A percentile compares a stretch with the other conserved stretches of the same genome.
These are phyloP conservation scores for Macrolepiota albuminosa DNA, from an alignment of 768 basidiomycete genomes.

Conservation along the genomic window DNA sequence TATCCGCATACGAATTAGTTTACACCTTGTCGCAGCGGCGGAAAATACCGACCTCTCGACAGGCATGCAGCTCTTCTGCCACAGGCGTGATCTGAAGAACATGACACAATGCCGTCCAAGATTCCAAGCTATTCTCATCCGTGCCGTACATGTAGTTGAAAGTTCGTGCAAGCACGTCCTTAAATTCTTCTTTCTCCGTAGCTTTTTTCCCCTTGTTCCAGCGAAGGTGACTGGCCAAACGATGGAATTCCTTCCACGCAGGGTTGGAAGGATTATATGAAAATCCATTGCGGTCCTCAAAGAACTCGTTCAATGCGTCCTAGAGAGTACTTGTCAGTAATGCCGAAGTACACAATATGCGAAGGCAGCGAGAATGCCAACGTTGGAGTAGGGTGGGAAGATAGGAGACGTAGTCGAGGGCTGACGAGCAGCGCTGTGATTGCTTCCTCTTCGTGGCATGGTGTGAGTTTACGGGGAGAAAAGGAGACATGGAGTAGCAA, in stretches of 20 bases:
- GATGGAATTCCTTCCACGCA: slow-evolving; percentile 22
- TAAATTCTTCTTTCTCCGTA: slow-evolving; percentile 18
- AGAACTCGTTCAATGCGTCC: slow-evolving; percentile 13
- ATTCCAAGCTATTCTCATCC: slow-evolving; percentile 22
- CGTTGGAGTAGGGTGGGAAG: not conserved
- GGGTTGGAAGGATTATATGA: slow-evolving; percentile 15
- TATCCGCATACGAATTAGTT: slow-evolving; percentile 5
- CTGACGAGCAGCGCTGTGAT: not conserved
- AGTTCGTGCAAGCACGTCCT: slow-evolving; percentile 24
- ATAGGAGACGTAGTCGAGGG: not conserved
- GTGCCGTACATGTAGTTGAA: slow-evolving; percentile 32
- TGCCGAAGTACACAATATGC: not conserved
- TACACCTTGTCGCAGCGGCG: not conserved
- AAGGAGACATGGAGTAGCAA: not conserved
- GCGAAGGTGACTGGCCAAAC: slow-evolving; percentile 14
- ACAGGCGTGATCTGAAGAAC: slow-evolving; percentile 21
- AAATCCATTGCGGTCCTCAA: slow-evolving; percentile 17
- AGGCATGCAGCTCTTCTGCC: slow-evolving; percentile 21
- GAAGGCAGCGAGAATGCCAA: not conserved
- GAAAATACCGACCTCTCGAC: slow-evolving; percentile 17
- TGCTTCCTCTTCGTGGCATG: not conserved
- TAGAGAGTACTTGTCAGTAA: not conserved
- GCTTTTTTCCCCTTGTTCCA: slow-evolving; percentile 14
- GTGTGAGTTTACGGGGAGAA: not conserved
- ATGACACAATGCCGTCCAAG: slow-evolving; percentile 25